Percentiles rank a stretch among this genome's conserved stretches.
Evolutionary conservation across 495 filamentous ascomycete species (phyloP).

Genomic region (Penicillium maclennaniae): DNA sequence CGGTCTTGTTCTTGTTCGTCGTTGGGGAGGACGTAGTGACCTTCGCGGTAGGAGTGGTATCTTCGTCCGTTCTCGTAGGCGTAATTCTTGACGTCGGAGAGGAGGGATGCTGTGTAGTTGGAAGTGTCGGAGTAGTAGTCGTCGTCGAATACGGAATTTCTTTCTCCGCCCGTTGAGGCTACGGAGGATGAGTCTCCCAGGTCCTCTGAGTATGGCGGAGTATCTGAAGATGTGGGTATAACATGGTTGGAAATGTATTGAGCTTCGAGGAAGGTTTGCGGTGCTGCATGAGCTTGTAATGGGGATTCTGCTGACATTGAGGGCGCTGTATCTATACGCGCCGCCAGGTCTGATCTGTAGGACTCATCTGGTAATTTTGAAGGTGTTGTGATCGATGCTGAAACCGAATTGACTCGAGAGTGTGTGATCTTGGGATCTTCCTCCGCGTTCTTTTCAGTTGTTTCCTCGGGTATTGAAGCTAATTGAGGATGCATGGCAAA

Average conservation of each 20-base stretch:
- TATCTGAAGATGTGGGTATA: not conserved
- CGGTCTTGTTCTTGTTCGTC: conserved; percentile 40
- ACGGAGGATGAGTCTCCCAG: conserved; percentile 8
- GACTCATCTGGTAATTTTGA: not conserved
- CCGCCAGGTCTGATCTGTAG: not conserved
- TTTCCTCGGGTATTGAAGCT: conserved; percentile 12
- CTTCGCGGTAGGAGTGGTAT: conserved; percentile 65
- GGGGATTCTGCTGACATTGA: not conserved
- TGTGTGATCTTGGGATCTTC: not conserved
- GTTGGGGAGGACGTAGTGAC: conserved; percentile 55
- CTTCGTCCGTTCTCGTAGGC: conserved; percentile 58
- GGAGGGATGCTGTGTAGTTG: conserved; percentile 23
- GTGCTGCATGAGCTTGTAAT: not conserved
- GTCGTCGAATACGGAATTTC: conserved; percentile 21
- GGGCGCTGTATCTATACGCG: not conserved
- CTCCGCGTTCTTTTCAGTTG: not conserved
- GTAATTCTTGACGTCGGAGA: conserved; percentile 25
- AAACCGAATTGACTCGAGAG: not conserved
- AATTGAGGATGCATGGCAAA: conserved; percentile 6
- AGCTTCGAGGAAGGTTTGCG: not conserved
- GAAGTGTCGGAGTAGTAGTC: conserved; percentile 22
- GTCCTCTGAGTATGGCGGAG: not conserved
- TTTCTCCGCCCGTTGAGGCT: conserved; percentile 10
- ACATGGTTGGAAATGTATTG: not conserved
- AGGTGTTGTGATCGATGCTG: not conserved